phyloP scores from a whole-genome alignment of 2,329 filamentous ascomycete genomes.

The Coniochaeta sp. region DNA sequence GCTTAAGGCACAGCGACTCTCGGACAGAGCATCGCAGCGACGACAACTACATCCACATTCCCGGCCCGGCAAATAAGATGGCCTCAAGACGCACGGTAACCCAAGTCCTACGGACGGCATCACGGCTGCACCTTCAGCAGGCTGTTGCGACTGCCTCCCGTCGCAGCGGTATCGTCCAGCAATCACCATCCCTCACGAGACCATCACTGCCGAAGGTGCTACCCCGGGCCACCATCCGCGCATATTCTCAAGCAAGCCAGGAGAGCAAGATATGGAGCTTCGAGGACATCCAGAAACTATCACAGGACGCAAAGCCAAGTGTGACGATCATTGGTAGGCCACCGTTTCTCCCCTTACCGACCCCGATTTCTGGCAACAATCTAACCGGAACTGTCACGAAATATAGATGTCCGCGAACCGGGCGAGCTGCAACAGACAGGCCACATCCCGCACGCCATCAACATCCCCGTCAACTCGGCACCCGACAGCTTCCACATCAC shows the following conservation, averaged over 20 bases:
- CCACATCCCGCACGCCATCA: slow-evolving; percentile 72
- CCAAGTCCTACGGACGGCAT: background rate
- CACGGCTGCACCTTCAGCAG: background rate
- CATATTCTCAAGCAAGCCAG: slow-evolving; percentile 19
- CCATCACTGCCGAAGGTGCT: background rate
- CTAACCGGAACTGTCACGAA: background rate
- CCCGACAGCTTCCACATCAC: slow-evolving; percentile 74
- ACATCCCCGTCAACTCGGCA: slow-evolving; percentile 70
- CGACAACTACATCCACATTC: background rate
- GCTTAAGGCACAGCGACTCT: background rate
- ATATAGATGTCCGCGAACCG: slow-evolving; percentile 72
- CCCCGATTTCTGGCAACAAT: background rate
- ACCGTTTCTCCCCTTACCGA: background rate
- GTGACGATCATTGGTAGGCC: slow-evolving; percentile 40
- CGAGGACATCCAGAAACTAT: slow-evolving; percentile 33
- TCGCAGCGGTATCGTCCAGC: background rate
- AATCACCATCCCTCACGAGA: background rate
- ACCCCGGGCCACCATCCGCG: slow-evolving; percentile 5
- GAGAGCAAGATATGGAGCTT: slow-evolving; percentile 39
- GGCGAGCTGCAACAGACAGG: slow-evolving; percentile 56
- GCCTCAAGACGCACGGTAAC: slow-evolving; percentile 3
- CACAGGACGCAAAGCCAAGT: slow-evolving; percentile 19
- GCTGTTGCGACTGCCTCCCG: background rate
- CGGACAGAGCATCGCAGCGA: background rate
- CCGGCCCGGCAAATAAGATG: slow-evolving; percentile 5